phyloP scores from a whole-genome alignment of 129 eudicot species.

The Pulicaria dysenterica region DNA sequence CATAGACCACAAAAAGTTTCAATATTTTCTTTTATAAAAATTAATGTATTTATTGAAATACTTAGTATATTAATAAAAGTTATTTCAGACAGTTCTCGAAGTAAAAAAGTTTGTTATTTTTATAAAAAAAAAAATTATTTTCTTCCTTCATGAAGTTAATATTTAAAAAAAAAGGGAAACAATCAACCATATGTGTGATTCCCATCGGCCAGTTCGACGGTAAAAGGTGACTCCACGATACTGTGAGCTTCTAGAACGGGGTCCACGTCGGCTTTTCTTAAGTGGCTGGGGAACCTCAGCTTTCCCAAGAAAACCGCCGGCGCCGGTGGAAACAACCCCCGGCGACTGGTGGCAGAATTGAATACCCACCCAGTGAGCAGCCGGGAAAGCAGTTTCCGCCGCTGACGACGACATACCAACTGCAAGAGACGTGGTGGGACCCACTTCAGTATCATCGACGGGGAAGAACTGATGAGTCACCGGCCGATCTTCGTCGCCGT shows the following conservation, averaged over 20 bases:
- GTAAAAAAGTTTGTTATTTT: too few relatives aligned
- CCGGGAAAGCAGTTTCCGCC: constrained; percentile 34
- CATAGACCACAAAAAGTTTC: too few relatives aligned
- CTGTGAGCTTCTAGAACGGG: constrained; percentile 94
- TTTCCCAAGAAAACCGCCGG: constrained; percentile 38
- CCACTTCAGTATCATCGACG: constrained; percentile 55
- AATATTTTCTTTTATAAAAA: too few relatives aligned
- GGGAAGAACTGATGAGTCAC: constrained; percentile 87
- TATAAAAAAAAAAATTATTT: too few relatives aligned
- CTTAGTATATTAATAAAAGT: too few relatives aligned
- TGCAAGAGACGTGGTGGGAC: constrained; percentile 21
- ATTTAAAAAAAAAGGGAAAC: constrained; percentile 4
- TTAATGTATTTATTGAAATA: too few relatives aligned
- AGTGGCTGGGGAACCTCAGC: constrained; percentile 61
- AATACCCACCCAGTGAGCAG: constrained; percentile 85
- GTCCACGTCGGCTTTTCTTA: constrained; percentile 97
- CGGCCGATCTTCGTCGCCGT: constrained; percentile 42
- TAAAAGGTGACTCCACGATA: constrained; percentile 97
- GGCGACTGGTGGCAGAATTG: constrained; percentile 65
- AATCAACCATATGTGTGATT: constrained; percentile 87
- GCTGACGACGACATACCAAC: constrained; percentile 14
- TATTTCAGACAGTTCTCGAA: too few relatives aligned
- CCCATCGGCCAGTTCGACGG: constrained; percentile 99
- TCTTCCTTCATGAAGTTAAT: too few relatives aligned
- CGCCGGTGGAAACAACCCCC: constrained; percentile 13